These are phyloP conservation scores for Malassezia dermatis DNA, from an alignment of 1,284 basidiomycete species.

Conservation along the genomic window DNA sequence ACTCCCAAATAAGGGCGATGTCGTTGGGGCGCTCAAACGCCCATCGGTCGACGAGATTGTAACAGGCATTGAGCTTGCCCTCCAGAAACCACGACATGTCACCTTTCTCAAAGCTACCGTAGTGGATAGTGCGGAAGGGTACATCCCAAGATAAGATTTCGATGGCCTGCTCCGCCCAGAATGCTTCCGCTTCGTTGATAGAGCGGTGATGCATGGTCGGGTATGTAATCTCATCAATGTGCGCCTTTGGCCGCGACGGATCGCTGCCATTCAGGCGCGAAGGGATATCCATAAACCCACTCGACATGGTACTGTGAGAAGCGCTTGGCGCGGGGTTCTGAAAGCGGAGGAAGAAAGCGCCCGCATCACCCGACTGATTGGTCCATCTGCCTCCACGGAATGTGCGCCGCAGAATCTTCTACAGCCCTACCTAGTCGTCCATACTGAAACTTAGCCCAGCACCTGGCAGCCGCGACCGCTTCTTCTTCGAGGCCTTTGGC, in stretches of 20 bases:
- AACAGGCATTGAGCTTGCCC: conserved; percentile 59
- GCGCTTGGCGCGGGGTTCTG: not conserved
- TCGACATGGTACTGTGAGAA: not conserved
- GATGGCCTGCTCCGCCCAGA: conserved; percentile 52
- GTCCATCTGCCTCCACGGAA: not conserved
- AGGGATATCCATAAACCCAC: conserved; percentile 10
- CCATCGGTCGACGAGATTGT: conserved; percentile 97
- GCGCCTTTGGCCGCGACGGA: conserved; percentile 3
- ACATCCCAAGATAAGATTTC: conserved; percentile 79
- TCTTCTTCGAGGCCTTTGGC: not conserved
- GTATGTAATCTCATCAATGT: conserved; percentile 8
- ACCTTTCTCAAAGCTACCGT: conserved; percentile 73
- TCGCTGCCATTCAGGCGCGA: conserved; percentile 8
- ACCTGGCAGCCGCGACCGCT: not conserved
- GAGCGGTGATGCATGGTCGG: conserved; percentile 4
- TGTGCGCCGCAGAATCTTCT: too few species aligned
- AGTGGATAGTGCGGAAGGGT: conserved; percentile 76
- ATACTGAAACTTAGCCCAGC: conserved; percentile 1
- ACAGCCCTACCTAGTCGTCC: not conserved
- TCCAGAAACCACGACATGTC: conserved; percentile 81
- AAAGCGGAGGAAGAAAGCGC: not conserved
- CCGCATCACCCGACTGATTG: not conserved
- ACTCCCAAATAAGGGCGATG: conserved; percentile 95
- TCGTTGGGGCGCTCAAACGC: conserved; percentile 82
- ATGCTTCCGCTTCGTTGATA: not conserved